Base-by-base conservation (phyloP, 352 stramenopile species). In the Phytophthora megakarya region DNA sequence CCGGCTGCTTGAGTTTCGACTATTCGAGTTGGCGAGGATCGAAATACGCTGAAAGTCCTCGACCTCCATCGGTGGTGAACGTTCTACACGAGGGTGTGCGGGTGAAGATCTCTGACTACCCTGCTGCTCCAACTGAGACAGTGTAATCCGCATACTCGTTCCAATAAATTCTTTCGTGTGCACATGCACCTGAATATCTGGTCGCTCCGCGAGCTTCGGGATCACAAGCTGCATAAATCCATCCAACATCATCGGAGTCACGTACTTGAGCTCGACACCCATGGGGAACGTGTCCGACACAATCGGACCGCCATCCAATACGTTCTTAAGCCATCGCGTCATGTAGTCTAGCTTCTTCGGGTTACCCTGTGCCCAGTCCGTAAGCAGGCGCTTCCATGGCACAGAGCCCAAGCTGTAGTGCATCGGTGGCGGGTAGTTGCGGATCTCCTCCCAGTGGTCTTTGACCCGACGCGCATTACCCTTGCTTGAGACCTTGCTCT, bases 271-370 rank as follows among this genome's bases (percentile, higher is more conserved):
- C 61, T 96, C 87, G 13, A 94, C 87, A 21, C 87, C 87, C 79
- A 96, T 93, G 0, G 87, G 87, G 63, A 96, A 96, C 30, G 81
- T 90, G 26, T 90, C 84, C n/a, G 85, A 92, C 18, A 93, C 85
- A 43, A 96, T 92, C 1, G 86, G 83, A 21, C 84, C 87, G 25
- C 85, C 85, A 30, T 96, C 87, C 42, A 96, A 62, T 5, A 96
- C 87, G 55, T 96, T 96, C 73, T 96, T 93, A 35, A 96, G 78
- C 87, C 87, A 96, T 15, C 86, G 73, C 15, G 80, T 93, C 87
- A 96, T 96, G 67, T 96, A 96, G 57, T 96, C 87, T n/a, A 95
- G 69, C 57, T 95, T 95, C 70, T 95, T 95, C 23, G 87, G 83
- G 70, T 95, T 95, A 53, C 87, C 87, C 53, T 95, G 87, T 0